Base-by-base conservation (phyloP, 75 land plant genomes). In the Picea sitchensis region DNA sequence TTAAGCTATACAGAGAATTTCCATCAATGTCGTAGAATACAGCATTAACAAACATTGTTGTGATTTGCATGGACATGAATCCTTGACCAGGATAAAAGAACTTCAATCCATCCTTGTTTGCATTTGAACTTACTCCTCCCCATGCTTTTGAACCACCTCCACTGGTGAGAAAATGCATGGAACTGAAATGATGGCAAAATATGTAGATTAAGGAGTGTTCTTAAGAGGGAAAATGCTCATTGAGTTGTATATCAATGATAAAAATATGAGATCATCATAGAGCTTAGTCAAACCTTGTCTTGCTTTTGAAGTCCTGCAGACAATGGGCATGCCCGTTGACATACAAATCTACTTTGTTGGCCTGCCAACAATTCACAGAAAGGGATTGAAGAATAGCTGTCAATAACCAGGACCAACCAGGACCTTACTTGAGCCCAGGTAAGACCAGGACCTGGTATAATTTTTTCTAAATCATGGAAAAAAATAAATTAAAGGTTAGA, bases 281-380 rank as follows among this genome's bases (percentile, higher is more conserved):
- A 58, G 61, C 36, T 44, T 76, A 76, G 14, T 20, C 36, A 11
- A 32, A 82, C 83, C 83, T 80, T 60, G 68, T 59, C 23, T 60
- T 38, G 38, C 82, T 44, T 34, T 51, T 79, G 30, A 82, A 51
- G 47, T 82, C 84, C 65, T 82, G 61, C 81, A 82, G 64, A 62
- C 83, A 80, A 69, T 82, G 84, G 69, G 68, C 82, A 41, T 82
- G 84, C 21, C 84, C 84, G 41, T 82, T 82, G 76, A 82, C 54
- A 32, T 79, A 82, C 26, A 82, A 34, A 79, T 82, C 84, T 51
- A 82, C 84, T 32, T 80, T 69, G 58, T 80, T 54, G 71, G 21
- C 83, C 84, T 82, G 82, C 47, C 31, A 76, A 73, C 13, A 58
- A n/a, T 4, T 18, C 41, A 36, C 15, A 64, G 65, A 63, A 61